Base-by-base conservation (phyloP, 2,329 filamentous ascomycete species). In the Cercospora citrullina region DNA sequence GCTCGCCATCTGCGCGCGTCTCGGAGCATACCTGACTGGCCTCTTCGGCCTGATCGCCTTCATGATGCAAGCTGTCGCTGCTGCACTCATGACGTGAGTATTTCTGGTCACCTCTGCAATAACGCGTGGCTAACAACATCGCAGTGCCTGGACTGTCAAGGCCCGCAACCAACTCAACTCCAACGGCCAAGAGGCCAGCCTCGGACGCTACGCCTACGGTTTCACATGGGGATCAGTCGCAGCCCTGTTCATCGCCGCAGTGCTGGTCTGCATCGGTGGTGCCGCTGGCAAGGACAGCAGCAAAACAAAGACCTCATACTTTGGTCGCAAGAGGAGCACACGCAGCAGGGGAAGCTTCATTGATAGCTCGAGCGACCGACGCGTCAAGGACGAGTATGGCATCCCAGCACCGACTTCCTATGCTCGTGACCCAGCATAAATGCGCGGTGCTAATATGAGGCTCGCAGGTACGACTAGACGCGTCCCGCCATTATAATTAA, bases 181-280 rank as follows among this genome's bases (percentile, higher is more conserved):
- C 39, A 84, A 80, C 65, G 85, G 84, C 68, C 86, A 87, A 64
- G 76, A 78, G 18, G 90, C 92, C 31, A 79, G 77, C 10, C 78
- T 95, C 42, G 92, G 92, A 63, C 76, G 75, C 33, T 91, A 90
- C 75, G 90, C 88, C 21, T 92, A 92, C 75, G 92, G 87, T 55
- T 94, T 93, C 81, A 89, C 88, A 70, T 95, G 92, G 92, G 89
- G 85, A 16, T 86, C 90, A 1, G 88, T 89, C 80, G 87, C 86
- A 9, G 85, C 86, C 64, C 86, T 92, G 74, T 81, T 92, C 72
- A 78, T 94, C 71, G 86, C 90, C 16, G 87, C 86, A 4, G 72
- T 92, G 31, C 81, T 93, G 67, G 92, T 93, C 82, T 90, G 86
- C 79, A 64, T 89, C 33, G 88, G 88, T 63, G 86, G 87, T 48